These are phyloP conservation scores for Backusella westeae DNA, from an alignment of 192 early-diverging fungal species.

Conservation along the genomic window DNA sequence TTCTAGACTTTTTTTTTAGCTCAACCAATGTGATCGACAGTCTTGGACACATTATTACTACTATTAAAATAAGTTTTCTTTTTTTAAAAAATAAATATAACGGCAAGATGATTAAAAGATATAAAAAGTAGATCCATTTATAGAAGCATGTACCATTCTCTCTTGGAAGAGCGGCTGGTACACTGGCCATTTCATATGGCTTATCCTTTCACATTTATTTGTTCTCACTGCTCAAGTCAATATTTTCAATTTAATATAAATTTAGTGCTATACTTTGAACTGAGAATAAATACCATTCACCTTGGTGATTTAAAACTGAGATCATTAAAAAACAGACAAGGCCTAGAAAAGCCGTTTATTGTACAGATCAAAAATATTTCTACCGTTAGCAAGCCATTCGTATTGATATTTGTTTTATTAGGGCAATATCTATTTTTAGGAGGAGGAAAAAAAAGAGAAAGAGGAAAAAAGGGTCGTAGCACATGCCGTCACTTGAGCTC, in stretches of 20 bases:
- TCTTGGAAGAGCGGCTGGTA: neutral
- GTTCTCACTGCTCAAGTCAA: neutral
- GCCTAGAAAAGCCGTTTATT: neutral
- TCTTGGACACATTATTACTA: neutral
- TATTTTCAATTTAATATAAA: neutral
- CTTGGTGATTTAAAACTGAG: neutral
- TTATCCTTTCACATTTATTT: neutral
- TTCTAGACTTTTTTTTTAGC: neutral
- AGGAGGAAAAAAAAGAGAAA: too few relatives aligned
- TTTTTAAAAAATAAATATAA: neutral
- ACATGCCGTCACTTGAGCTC: constrained; percentile 6
- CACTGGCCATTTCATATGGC: neutral
- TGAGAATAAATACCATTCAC: neutral
- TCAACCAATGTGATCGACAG: neutral
- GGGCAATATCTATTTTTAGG: neutral
- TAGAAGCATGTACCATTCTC: neutral
- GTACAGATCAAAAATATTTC: neutral
- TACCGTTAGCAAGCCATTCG: neutral
- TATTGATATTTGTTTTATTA: neutral
- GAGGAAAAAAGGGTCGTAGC: neutral
- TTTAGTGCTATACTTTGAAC: neutral
- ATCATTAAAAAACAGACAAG: neutral
- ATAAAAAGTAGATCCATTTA: neutral
- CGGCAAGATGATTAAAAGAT: neutral
- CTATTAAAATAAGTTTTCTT: neutral